These are phyloP conservation scores for Chenopodium formosanum DNA, from an alignment of 148 eudicot genomes.

Conservation along the genomic window DNA sequence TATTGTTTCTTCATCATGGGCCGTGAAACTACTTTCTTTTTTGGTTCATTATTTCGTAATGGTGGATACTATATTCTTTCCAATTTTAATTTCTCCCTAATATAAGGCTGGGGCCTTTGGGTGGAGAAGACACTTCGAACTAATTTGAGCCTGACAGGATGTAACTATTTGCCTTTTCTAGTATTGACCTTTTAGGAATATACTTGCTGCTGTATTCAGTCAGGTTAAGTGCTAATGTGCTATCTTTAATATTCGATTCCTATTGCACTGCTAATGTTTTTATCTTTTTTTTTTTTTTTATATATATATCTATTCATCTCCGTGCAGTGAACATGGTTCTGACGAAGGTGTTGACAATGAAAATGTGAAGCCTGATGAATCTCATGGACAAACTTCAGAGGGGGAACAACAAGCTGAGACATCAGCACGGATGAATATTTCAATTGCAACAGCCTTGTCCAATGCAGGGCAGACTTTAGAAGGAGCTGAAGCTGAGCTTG, in stretches of 20 bases:
- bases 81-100: neutral
- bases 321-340: slow-evolving; percentile 39
- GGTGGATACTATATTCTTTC: neutral
- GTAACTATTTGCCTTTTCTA: neutral
- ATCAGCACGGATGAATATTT: slow-evolving; percentile 35
- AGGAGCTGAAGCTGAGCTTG: slow-evolving; percentile 86
- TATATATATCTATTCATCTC: slow-evolving; percentile 12
- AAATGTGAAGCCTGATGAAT: slow-evolving; percentile 41
- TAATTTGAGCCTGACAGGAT: neutral
- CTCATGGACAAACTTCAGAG: slow-evolving; percentile 34
- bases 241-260: slow-evolving; percentile 1
- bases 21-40: neutral
- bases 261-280: neutral
- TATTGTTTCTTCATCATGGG: neutral
- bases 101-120: neutral
- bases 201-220: neutral
- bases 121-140: neutral
- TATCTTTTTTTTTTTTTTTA: neutral
- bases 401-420: slow-evolving; percentile 37
- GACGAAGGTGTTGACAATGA: slow-evolving; percentile 45
- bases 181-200: neutral
- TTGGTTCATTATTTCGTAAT: neutral
- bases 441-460: slow-evolving; percentile 62
- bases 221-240: neutral
- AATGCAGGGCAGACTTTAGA: slow-evolving; percentile 79